Evolutionary conservation across 352 stramenopile species (phyloP).

Genomic region (Phytophthora citricola): DNA sequence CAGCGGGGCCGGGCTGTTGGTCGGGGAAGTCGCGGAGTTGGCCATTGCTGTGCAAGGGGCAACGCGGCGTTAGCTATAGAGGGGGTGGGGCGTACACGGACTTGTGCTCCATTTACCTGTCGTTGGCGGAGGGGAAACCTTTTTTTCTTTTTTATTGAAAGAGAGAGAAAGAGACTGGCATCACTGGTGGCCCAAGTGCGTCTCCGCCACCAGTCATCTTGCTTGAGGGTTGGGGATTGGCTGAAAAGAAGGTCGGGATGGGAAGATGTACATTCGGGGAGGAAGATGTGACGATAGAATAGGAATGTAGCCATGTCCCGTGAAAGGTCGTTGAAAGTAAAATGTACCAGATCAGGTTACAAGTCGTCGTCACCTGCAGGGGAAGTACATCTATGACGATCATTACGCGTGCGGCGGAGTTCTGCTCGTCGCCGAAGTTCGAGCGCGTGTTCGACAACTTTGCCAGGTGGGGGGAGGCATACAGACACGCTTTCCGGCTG

Average conservation of each 20-base stretch:
- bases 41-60: constrained; percentile 58
- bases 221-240: constrained; percentile 19
- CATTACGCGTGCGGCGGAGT: constrained; percentile 70
- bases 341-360: no score
- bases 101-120: constrained; percentile 36
- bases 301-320: constrained; percentile 27
- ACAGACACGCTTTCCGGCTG: no score
- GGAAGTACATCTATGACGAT: constrained; percentile 47
- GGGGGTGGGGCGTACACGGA: no score
- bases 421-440: constrained; percentile 77
- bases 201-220: constrained; percentile 31
- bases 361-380: no score
- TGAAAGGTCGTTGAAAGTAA: constrained; percentile 19
- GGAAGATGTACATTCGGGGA: background rate
- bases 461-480: constrained; percentile 42
- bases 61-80: constrained; percentile 2
- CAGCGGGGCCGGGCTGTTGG: constrained; percentile 69
- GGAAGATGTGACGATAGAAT: background rate
- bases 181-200: constrained; percentile 39
- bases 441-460: constrained; percentile 83
- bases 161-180: constrained; percentile 90
- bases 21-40: constrained; percentile 84
- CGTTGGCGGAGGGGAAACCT: constrained; percentile 51
- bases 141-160: constrained; percentile 90
- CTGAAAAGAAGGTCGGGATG: background rate